phyloP scores from a whole-genome alignment of 305 asterid species.

The Ilex paraguariensis region DNA sequence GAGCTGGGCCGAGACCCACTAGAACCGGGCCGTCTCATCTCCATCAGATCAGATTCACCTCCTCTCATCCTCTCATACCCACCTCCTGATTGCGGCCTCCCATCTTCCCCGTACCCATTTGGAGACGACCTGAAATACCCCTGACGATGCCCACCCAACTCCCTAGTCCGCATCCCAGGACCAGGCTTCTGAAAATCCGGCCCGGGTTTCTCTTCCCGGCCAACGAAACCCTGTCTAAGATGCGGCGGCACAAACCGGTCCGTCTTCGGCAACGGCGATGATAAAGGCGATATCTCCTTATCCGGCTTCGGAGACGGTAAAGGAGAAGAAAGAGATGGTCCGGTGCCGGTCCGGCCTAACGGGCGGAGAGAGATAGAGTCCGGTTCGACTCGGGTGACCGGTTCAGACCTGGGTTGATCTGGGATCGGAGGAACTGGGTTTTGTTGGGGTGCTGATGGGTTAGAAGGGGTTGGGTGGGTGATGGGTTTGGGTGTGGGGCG shows the following conservation, averaged over 20 bases:
- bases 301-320: conserved; percentile 37
- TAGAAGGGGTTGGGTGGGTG: conserved; percentile 24
- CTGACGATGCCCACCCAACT: conserved; percentile 23
- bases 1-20: conserved; percentile 52
- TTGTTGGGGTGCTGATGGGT: conserved; percentile 12
- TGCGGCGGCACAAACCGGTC: conserved; percentile 69
- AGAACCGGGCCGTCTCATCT: conserved; percentile 49
- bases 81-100: conserved; percentile 69
- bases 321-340: conserved; percentile 28
- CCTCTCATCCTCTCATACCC: conserved; percentile 3
- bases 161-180: conserved; percentile 25
- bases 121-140: conserved; percentile 29
- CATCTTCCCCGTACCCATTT: conserved; percentile 29
- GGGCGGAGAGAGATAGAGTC: conserved; percentile 63
- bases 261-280: conserved; percentile 34
- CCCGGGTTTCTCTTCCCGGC: conserved; percentile 60
- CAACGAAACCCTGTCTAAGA: conserved; percentile 74
- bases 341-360: conserved; percentile 59
- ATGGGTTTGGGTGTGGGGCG: conserved; percentile 63
- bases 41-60: conserved; percentile 25
- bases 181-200: conserved; percentile 36
- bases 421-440: background rate
- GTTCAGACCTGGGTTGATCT: conserved; percentile 26
- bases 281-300: conserved; percentile 14
- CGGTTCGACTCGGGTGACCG: conserved; percentile 22